phyloP scores from a whole-genome alignment of 805 yeast species.

The Wickerhamomyces silvicola region DNA sequence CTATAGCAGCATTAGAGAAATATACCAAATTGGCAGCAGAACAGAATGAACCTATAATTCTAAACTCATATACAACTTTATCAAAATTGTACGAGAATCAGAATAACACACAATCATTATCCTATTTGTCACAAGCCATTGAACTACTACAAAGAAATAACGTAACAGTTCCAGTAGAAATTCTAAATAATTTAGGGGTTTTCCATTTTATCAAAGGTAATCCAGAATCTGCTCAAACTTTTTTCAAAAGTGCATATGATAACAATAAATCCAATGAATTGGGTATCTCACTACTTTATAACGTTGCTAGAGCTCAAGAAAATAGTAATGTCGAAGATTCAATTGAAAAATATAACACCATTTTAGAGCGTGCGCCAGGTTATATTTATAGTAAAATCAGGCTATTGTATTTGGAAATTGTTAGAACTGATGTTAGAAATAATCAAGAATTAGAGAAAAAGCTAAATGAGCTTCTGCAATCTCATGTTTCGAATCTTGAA shows the following conservation, averaged over 20 bases:
- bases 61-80: slow-evolving; percentile 61
- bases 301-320: slow-evolving; percentile 73
- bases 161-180: slow-evolving; percentile 41
- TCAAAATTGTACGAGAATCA: slow-evolving; percentile 64
- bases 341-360: slow-evolving; percentile 38
- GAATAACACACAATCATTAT: slow-evolving; percentile 63
- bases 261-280: slow-evolving; percentile 24
- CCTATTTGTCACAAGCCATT: slow-evolving; percentile 53
- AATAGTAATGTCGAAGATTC: slow-evolving; percentile 25
- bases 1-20: slow-evolving; percentile 60
- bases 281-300: slow-evolving; percentile 50
- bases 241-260: slow-evolving; percentile 44
- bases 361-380: slow-evolving; percentile 56
- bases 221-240: slow-evolving; percentile 47
- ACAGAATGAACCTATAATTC: slow-evolving; percentile 49
- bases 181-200: slow-evolving; percentile 81
- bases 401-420: slow-evolving; percentile 51
- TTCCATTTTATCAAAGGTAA: slow-evolving; percentile 64
- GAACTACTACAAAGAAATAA: slow-evolving; percentile 36
- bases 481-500: slow-evolving; percentile 60
- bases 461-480: slow-evolving; percentile 46
- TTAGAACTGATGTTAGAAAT: slow-evolving; percentile 38
- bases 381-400: slow-evolving; percentile 75
- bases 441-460: slow-evolving; percentile 38
- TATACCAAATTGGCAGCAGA: slow-evolving; percentile 60